Conservation (phyloP, 2,329 filamentous ascomycete species). For the Fusarium sp. region DNA sequence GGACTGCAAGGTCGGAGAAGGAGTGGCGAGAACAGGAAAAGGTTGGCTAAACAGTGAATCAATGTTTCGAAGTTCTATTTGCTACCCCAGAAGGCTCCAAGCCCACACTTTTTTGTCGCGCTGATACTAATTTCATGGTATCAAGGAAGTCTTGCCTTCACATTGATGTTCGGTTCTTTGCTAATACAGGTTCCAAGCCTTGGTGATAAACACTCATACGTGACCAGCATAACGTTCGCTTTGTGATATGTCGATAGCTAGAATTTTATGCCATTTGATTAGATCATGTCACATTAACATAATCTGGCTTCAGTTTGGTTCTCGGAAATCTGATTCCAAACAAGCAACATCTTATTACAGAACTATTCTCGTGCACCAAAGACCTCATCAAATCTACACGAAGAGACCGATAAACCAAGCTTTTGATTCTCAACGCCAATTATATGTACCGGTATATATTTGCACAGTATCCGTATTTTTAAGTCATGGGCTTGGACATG, state of each 20-base stretch:
- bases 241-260: neutral
- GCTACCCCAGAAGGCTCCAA: neutral
- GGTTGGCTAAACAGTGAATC: conserved; percentile 20
- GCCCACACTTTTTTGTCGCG: neutral
- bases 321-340: neutral
- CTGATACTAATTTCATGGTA: neutral
- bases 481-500: conserved; percentile 78
- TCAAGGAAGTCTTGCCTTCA: neutral
- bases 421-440: conserved; percentile 35
- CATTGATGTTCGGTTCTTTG: neutral
- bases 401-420: neutral
- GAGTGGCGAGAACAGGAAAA: neutral
- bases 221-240: neutral
- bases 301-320: neutral
- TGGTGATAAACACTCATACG: neutral
- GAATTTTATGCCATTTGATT: neutral
- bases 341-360: neutral
- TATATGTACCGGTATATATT: conserved; percentile 11
- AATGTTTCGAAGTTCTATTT: neutral
- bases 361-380: neutral
- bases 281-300: neutral
- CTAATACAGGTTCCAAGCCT: neutral
- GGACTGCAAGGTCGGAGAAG: conserved; percentile 30
- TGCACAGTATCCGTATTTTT: conserved; percentile 19
- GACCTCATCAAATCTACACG: neutral